Evolutionary conservation across 768 basidiomycete species (phyloP), one percentile per base, ranked within the genome.

Genomic region (Neoboletus brunneissimus): DNA sequence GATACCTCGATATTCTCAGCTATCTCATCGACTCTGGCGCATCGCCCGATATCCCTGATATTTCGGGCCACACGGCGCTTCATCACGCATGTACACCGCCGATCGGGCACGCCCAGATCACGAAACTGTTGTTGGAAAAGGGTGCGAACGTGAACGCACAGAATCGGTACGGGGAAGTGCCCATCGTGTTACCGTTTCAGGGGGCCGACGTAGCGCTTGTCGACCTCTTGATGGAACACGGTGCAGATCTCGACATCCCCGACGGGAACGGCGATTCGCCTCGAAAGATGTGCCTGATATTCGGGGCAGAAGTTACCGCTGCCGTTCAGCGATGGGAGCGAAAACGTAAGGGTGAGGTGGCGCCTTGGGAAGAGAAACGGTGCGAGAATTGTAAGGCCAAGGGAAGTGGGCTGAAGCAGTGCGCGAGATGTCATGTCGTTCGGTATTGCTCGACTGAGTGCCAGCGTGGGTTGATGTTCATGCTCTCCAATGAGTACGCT

Each of bases 401-500:
- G 42, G 67, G 59, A 16, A 65, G 37, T n/a, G 57, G 69, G 18
- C 54, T 83, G 54, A 79, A 72, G 62, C 70, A 68, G 48, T 83
- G 84, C 51, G 58, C 67, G 4, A 68, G 70, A 29, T 85, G 84
- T 48, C 74, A 73, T 16, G 64, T 79, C 0, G 73, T 71, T 5
- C 67, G 77, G 23, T 86, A 86, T 57, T 86, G 84, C 53, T 82
- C 81, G 6, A 59, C 68, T 1, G 77, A 76, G 32, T 84, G 85
- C 57, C 85, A 85, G 67, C 69, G 84, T 82, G 61, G 4, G 80
- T 69, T 11, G 20, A 18, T 46, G 32, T 29, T 27, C 40, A 16
- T 11, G 7, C 40, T 32, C 12, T 27, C 15, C 1, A 1, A 16
- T 2, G 8, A 16, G 15, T 5, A 16, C 22, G 25, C 15, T 32